Conservation (phyloP, 2,329 filamentous ascomycete genomes). For the Teratosphaeria nubilosa region DNA sequence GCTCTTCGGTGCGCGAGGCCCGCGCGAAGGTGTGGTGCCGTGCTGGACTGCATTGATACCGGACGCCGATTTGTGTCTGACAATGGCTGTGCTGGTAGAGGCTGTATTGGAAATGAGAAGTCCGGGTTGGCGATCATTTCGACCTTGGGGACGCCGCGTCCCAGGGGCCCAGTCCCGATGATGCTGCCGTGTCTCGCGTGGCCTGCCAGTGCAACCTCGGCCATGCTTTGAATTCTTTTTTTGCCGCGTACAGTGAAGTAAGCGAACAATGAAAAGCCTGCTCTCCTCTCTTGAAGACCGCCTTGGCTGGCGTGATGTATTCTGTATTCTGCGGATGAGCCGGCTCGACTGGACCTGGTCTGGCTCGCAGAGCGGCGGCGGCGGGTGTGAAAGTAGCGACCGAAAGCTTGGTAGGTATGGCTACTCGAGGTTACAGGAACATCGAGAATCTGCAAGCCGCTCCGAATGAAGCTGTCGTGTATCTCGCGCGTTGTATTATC, state of each 20-base stretch:
- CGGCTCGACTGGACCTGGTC: neutral
- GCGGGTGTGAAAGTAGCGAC: neutral
- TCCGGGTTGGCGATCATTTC: slow-evolving; percentile 40
- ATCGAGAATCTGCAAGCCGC: neutral
- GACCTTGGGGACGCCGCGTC: slow-evolving; percentile 14
- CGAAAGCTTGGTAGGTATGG: neutral
- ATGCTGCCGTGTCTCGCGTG: slow-evolving; percentile 28
- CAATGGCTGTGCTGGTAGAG: slow-evolving; percentile 15
- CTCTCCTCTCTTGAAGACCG: neutral
- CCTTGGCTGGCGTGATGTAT: neutral
- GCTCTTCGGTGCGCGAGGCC: slow-evolving; percentile 25
- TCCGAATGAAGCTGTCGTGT: neutral
- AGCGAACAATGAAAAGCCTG: neutral
- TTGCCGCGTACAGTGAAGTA: slow-evolving; percentile 2
- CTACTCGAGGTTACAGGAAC: neutral
- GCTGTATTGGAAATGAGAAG: slow-evolving; percentile 38
- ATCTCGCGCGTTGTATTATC: neutral
- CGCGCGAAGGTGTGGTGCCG: slow-evolving; percentile 29
- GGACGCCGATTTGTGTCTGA: slow-evolving; percentile 15
- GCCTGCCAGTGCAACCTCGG: slow-evolving; percentile 15
- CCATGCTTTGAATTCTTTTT: slow-evolving; percentile 10
- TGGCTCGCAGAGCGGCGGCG: neutral
- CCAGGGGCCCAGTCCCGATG: slow-evolving; percentile 18
- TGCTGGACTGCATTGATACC: slow-evolving; percentile 25
- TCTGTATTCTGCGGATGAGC: neutral